Conservation (phyloP, 768 basidiomycete genomes). For the Tulasnella sp. region DNA sequence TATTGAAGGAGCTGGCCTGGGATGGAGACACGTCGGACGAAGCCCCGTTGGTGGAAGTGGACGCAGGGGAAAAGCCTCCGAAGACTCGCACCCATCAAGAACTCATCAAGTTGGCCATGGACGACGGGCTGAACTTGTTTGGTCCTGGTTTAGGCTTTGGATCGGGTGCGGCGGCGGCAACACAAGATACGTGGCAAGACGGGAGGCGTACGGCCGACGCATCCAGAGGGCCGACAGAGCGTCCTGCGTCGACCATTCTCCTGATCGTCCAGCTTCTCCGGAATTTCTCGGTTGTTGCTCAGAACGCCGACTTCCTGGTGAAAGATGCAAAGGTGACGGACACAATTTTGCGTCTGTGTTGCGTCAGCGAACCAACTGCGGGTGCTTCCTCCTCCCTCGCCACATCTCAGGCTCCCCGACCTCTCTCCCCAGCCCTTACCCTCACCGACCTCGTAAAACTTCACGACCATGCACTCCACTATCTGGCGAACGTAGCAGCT, state of each 20-base stretch:
- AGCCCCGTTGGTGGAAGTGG: not conserved
- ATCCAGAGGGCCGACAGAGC: constrained; percentile 38
- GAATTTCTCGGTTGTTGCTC: constrained; percentile 63
- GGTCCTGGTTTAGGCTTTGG: constrained; percentile 34
- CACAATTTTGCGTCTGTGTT: constrained; percentile 56
- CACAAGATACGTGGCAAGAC: not conserved
- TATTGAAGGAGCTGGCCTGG: constrained; percentile 75
- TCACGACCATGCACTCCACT: constrained; percentile 64
- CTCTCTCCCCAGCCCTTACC: constrained; percentile 49
- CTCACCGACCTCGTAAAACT: constrained; percentile 56
- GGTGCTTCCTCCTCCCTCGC: not conserved
- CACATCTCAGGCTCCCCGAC: constrained; percentile 26
- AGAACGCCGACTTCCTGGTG: constrained; percentile 58
- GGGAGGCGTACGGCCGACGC: not conserved
- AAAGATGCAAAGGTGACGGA: constrained; percentile 51
- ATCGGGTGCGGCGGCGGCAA: constrained; percentile 28
- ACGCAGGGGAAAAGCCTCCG: constrained; percentile 17
- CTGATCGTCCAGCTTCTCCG: constrained; percentile 68
- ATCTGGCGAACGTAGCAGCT: constrained; percentile 49
- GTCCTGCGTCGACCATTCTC: constrained; percentile 55
- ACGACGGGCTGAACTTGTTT: constrained; percentile 48
- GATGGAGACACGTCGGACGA: constrained; percentile 32
- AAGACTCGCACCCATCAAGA: constrained; percentile 51
- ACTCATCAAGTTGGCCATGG: constrained; percentile 44
- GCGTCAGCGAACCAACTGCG: constrained; percentile 25